Evolutionary conservation across 2,329 filamentous ascomycete species (phyloP).

Genomic region (Alternaria novae-zelandiae): DNA sequence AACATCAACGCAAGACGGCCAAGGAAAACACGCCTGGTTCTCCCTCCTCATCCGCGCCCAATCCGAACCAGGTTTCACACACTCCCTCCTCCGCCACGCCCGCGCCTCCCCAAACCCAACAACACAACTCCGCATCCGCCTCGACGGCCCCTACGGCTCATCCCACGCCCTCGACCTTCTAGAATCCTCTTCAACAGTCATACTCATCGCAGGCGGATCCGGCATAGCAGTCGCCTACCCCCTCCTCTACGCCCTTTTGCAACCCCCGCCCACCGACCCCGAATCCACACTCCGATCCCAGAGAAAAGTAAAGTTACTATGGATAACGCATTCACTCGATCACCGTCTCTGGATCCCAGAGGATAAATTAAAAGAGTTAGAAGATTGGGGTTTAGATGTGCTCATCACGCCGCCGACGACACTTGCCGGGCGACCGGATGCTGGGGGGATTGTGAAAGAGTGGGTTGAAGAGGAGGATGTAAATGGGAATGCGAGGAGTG

Average conservation of each 20-base stretch:
- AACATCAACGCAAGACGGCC: background rate
- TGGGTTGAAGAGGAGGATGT: constrained; percentile 42
- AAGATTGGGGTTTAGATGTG: constrained; percentile 58
- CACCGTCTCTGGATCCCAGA: constrained; percentile 63
- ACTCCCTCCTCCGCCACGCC: constrained; percentile 61
- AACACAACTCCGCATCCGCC: constrained; percentile 54
- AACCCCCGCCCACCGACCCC: constrained; percentile 24
- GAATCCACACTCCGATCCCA: constrained; percentile 22
- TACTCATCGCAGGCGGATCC: constrained; percentile 68
- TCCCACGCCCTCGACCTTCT: constrained; percentile 62
- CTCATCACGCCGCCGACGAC: constrained; percentile 62
- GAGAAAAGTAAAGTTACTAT: constrained; percentile 60
- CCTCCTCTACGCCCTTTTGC: constrained; percentile 60
- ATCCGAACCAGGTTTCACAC: constrained; percentile 61
- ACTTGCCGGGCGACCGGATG: constrained; percentile 62
- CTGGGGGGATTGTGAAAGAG: constrained; percentile 52
- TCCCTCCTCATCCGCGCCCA: constrained; percentile 66
- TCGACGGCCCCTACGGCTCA: constrained; percentile 72
- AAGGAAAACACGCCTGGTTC: constrained; percentile 57
- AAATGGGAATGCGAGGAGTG: constrained; percentile 53
- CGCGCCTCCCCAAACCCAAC: constrained; percentile 52
- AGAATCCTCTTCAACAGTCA: constrained; percentile 55
- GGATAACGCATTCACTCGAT: constrained; percentile 62
- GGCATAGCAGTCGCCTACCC: constrained; percentile 71
- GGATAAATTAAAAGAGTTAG: constrained; percentile 58